Percentiles rank a stretch among this genome's conserved stretches.
These are phyloP conservation scores for Auricularia heimuer DNA, from an alignment of 768 basidiomycete genomes.

Conservation along the genomic window DNA sequence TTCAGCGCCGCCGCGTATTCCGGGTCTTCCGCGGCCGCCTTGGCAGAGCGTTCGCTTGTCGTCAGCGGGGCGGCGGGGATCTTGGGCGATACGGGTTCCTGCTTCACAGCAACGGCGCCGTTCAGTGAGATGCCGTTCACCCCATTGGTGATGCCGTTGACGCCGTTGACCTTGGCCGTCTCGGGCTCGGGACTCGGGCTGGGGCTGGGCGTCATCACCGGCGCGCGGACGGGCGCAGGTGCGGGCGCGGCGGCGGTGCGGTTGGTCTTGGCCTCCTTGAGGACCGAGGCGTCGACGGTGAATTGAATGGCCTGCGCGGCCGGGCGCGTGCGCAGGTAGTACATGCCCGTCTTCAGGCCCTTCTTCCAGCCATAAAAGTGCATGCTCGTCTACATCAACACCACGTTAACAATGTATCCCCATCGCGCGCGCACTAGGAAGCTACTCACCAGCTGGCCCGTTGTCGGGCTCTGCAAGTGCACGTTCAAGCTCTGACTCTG, in stretches of 20 bases:
- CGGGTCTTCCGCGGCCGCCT: slow-evolving; percentile 51
- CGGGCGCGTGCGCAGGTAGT: slow-evolving; percentile 83
- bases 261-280: slow-evolving; percentile 43
- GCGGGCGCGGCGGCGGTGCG: slow-evolving; percentile 1
- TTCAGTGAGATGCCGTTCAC: not conserved
- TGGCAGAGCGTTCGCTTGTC: slow-evolving; percentile 38
- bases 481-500: slow-evolving; percentile 93
- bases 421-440: slow-evolving; percentile 14
- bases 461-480: slow-evolving; percentile 79
- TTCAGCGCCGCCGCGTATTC: slow-evolving; percentile 74
- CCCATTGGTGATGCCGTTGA: not conserved
- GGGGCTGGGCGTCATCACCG: not conserved
- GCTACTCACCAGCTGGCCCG: slow-evolving; percentile 67
- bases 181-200: not conserved
- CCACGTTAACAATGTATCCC: slow-evolving; percentile 9
- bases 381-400: slow-evolving; percentile 55
- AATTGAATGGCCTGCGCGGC: slow-evolving; percentile 97
- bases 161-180: not conserved
- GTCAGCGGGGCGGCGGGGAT: not conserved
- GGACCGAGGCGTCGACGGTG: slow-evolving; percentile 77
- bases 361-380: slow-evolving; percentile 99
- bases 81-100: not conserved
- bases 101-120: not conserved
- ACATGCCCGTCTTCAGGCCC: slow-evolving; percentile 98
- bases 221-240: not conserved